Evolutionary conservation across 129 eudicot species (phyloP).

Genomic region (Apium graveolens): DNA sequence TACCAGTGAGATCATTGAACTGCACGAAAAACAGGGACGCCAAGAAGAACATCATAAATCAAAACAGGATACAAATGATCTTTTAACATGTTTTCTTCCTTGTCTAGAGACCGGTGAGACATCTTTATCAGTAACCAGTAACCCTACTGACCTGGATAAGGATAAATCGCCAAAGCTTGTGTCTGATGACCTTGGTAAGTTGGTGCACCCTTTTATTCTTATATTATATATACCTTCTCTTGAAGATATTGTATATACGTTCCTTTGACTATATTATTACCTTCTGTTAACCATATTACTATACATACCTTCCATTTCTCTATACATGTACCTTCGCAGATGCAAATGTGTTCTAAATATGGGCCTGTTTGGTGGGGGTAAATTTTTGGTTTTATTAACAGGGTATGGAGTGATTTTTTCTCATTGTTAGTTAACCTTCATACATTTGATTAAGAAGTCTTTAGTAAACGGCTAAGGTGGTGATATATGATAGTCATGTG

Average conservation of each 20-base stretch:
- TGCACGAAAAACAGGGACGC: conserved; percentile 47
- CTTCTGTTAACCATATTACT: too few species aligned
- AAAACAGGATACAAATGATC: conserved; percentile 29
- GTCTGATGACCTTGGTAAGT: conserved; percentile 58
- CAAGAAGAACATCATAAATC: conserved; percentile 19
- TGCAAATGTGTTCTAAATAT: background rate
- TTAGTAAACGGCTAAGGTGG: background rate
- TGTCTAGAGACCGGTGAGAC: conserved; percentile 24
- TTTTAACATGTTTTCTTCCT: conserved; percentile 46
- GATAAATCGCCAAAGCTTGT: conserved; percentile 19
- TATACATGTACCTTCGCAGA: background rate
- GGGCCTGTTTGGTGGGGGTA: background rate
- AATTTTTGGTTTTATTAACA: background rate
- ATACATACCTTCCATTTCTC: background rate
- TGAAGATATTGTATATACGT: background rate
- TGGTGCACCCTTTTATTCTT: background rate
- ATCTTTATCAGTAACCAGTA: conserved; percentile 12
- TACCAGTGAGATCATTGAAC: conserved; percentile 79
- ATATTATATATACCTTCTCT: background rate
- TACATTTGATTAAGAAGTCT: background rate
- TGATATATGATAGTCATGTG: background rate
- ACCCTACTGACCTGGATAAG: conserved; percentile 18
- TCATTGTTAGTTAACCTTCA: background rate
- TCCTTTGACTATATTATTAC: background rate
- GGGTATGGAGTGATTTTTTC: background rate